Percentiles rank a stretch among this genome's conserved stretches.
Conservation (phyloP, 768 basidiomycete genomes). For the Trametes punicea region DNA sequence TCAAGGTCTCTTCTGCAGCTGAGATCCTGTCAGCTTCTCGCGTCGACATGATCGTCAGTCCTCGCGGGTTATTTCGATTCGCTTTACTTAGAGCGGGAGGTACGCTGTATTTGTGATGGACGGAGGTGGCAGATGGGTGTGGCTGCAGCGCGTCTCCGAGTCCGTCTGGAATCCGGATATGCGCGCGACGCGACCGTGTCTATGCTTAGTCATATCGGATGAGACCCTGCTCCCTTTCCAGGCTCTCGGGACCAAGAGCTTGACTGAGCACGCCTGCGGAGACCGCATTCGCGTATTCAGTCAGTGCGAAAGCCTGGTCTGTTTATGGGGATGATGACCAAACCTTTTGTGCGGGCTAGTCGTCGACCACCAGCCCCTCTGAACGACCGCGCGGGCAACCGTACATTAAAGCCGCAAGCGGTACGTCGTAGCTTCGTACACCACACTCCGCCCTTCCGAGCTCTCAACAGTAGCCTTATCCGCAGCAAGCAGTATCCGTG, state of each 20-base stretch:
- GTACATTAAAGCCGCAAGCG: too few species aligned
- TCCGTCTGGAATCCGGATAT: not conserved
- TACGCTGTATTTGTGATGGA: not conserved
- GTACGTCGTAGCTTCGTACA: too few species aligned
- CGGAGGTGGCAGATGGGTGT: not conserved
- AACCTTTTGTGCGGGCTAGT: too few species aligned
- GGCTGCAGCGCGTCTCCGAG: not conserved
- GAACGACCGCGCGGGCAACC: not conserved
- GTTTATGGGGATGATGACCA: not conserved
- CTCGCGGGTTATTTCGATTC: not conserved
- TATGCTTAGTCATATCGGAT: conserved; percentile 7
- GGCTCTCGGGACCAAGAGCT: not conserved
- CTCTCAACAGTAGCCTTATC: not conserved
- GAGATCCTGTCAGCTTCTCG: conserved; percentile 12
- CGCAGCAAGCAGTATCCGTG: not conserved
- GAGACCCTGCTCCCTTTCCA: not conserved
- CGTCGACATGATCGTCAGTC: conserved; percentile 7
- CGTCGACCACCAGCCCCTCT: not conserved
- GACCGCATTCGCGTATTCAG: not conserved
- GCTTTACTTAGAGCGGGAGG: not conserved
- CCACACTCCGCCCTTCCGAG: too few species aligned
- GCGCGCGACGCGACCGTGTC: not conserved
- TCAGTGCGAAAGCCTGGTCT: not conserved
- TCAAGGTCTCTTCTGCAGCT: conserved; percentile 17
- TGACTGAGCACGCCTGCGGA: not conserved